Evolutionary conservation across 306 rosid species (phyloP).

Genomic region (Betula pendula): DNA sequence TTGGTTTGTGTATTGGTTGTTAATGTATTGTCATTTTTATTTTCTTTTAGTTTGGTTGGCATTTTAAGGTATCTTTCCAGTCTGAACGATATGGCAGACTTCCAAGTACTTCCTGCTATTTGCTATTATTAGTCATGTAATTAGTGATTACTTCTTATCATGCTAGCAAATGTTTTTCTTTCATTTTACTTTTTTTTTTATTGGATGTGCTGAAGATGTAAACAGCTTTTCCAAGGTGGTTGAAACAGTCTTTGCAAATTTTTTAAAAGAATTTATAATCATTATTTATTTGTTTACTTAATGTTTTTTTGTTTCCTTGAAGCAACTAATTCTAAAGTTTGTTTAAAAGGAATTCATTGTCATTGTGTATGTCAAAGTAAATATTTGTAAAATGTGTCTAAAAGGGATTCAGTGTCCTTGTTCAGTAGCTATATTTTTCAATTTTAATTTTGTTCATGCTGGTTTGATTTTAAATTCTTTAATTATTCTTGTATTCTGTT

Average conservation of each 20-base stretch:
- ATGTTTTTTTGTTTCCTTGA: not conserved
- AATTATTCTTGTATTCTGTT: not conserved
- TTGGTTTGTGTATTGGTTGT: conserved; percentile 18
- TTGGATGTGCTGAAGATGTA: not conserved
- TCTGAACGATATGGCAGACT: not conserved
- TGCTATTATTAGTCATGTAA: not conserved
- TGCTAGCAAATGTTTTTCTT: not conserved
- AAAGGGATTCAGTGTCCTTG: not conserved
- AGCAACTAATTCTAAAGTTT: not conserved
- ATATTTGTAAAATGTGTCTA: not conserved
- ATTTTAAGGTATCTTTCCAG: not conserved
- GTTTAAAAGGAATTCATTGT: not conserved
- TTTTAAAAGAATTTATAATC: not conserved
- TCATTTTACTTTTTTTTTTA: not conserved
- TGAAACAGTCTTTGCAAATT: not conserved
- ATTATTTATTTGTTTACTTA: not conserved
- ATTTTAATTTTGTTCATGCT: not conserved
- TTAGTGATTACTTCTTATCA: not conserved
- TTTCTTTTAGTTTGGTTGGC: not conserved
- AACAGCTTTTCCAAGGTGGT: not conserved
- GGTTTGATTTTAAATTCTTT: not conserved
- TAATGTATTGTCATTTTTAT: not conserved
- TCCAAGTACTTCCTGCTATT: not conserved
- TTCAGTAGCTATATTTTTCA: not conserved
- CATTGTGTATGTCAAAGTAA: not conserved